Base-by-base conservation (phyloP, 2,329 filamentous ascomycete species). In the Fusarium haematococcum region DNA sequence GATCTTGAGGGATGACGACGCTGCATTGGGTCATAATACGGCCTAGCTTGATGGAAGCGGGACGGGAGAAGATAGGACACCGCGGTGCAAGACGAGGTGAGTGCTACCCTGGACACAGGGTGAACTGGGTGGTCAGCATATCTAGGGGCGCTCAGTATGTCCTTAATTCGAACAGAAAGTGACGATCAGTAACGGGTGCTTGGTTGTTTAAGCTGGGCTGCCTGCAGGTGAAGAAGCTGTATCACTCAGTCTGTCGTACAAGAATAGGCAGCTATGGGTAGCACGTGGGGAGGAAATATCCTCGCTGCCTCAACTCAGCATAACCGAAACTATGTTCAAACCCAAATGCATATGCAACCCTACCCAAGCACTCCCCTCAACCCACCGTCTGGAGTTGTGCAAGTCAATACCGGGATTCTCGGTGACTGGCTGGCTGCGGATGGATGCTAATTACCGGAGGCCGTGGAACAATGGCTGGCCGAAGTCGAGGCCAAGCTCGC, bases 401-500 rank as follows among this genome's bases (percentile, higher is more conserved):
- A 32, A 32, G 27, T 52, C 10, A 20, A 52, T 52, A 11, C 27
- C 0, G 8, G 25, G 25, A n/a, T 18, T 52, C 16, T 30, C 27
- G 27, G 48, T 52, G 27, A 52, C 48, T 52, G 48, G 48, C 48
- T 30, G 30, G 52, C 35, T 56, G 52, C 35, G 25, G 35, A 50
- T 52, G 48, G 10, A n/a, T 50, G 45, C 27, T 20, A 32, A 32
- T 52, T n/a, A 52, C 27, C 48, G 48, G 45, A 52, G 3, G 11
- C 48, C 18, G 20, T 32, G 48, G 48, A 52, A 52, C 27, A 52
- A 52, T 52, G 48, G 48, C 48, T 6, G 27, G 11, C 27, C 30
- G 64, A 52, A 54, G n/a, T 18, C 62, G 7, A 54, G 69, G 45
- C 71, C 39, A 63, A 70, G 64, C 60, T 65, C 39, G 35, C 41